Evolutionary conservation across 2,329 filamentous ascomycete genomes (phyloP).

Genomic region (Exophiala phaeomuriformis): DNA sequence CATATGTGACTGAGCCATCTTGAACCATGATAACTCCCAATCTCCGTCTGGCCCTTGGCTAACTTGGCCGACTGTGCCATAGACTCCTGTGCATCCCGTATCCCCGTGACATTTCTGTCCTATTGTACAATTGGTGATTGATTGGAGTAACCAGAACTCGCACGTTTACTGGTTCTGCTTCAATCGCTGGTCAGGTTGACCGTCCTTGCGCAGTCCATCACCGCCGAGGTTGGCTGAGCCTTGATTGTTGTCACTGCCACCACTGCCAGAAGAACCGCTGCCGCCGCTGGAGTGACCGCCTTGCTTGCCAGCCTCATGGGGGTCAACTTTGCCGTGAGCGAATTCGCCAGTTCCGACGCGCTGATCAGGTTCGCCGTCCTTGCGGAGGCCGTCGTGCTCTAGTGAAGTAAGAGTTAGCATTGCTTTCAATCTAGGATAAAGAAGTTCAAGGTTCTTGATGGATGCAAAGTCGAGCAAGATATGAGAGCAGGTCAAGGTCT

Average conservation of each 20-base stretch:
- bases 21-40: too few relatives aligned
- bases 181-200: constrained; percentile 23
- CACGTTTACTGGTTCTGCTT: constrained; percentile 19
- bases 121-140: not conserved
- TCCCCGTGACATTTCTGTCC: too few relatives aligned
- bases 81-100: too few relatives aligned
- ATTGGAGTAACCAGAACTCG: not conserved
- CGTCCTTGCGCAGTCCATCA: constrained; percentile 21
- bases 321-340: constrained; percentile 26
- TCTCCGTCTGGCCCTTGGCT: too few relatives aligned
- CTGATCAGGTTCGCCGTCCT: constrained; percentile 22
- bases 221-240: constrained; percentile 14
- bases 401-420: not conserved
- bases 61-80: too few relatives aligned
- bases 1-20: too few relatives aligned
- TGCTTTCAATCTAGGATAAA: not conserved
- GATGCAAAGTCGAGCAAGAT: too few relatives aligned
- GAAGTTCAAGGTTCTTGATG: too few relatives aligned
- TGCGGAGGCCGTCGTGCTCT: constrained; percentile 26
- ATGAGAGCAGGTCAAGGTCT: too few relatives aligned
- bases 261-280: constrained; percentile 4
- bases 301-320: constrained; percentile 23
- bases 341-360: constrained; percentile 20
- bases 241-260: constrained; percentile 8
- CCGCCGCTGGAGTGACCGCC: constrained; percentile 18